Conservation (phyloP, 208 protist species). For the Trypanosoma vivax region DNA sequence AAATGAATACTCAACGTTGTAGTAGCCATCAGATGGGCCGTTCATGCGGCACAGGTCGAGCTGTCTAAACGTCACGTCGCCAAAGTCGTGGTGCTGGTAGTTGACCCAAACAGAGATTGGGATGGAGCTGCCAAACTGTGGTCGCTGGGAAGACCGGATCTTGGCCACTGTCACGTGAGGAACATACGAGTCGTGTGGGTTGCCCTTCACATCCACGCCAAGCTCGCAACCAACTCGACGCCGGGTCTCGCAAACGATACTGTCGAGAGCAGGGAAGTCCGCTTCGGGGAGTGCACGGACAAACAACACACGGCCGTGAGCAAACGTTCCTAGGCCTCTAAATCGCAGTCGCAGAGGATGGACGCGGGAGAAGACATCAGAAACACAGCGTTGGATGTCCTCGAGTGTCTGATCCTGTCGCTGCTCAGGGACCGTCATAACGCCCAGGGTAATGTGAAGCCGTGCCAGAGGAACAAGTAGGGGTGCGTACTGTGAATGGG, state of each 20-base stretch:
- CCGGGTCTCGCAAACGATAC: slow-evolving; percentile 45
- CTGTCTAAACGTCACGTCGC: slow-evolving; percentile 64
- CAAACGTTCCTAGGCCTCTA: slow-evolving; percentile 77
- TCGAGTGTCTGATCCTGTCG: slow-evolving; percentile 18
- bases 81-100: slow-evolving; percentile 81
- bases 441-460: slow-evolving; percentile 82
- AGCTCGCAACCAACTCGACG: slow-evolving; percentile 38
- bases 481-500: slow-evolving; percentile 36
- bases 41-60: slow-evolving; percentile 76
- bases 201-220: slow-evolving; percentile 78
- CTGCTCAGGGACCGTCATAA: slow-evolving; percentile 43
- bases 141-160: slow-evolving; percentile 44
- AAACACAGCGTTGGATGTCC: slow-evolving; percentile 33
- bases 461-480: slow-evolving; percentile 57
- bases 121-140: slow-evolving; percentile 44
- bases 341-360: slow-evolving; percentile 67
- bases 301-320: slow-evolving; percentile 74
- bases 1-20: slow-evolving; percentile 43
- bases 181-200: slow-evolving; percentile 85
- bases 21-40: slow-evolving; percentile 57
- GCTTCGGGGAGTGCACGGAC: slow-evolving; percentile 47
- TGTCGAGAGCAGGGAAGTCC: slow-evolving; percentile 56
- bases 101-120: slow-evolving; percentile 52
- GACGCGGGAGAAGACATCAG: slow-evolving; percentile 33
- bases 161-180: slow-evolving; percentile 85